These are phyloP conservation scores for Ophiocordyceps camponoti-rufipedis DNA, from an alignment of 2,329 filamentous ascomycete genomes.

Conservation along the genomic window DNA sequence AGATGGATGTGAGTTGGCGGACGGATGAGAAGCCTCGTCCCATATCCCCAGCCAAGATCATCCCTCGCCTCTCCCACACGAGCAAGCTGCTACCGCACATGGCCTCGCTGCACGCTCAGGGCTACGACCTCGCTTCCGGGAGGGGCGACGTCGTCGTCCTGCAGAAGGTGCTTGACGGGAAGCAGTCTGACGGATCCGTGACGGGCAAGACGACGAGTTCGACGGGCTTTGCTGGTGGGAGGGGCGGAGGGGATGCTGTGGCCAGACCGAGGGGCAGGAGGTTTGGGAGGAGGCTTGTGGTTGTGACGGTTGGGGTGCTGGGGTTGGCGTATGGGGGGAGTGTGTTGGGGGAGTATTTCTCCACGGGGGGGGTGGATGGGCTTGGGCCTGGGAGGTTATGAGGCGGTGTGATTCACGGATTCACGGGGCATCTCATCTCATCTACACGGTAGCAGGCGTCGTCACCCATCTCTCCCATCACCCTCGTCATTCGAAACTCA, in stretches of 20 bases:
- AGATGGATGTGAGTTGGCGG: constrained; percentile 41
- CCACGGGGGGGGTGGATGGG: constrained; percentile 25
- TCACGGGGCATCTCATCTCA: no score
- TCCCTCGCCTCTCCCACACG: constrained; percentile 42
- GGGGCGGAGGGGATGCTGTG: constrained; percentile 16
- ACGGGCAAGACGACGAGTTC: constrained; percentile 44
- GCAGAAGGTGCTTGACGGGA: constrained; percentile 31
- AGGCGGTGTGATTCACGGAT: no score
- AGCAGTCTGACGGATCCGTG: constrained; percentile 6
- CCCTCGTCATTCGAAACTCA: no score
- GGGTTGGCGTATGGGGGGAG: constrained; percentile 39
- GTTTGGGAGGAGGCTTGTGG: constrained; percentile 26
- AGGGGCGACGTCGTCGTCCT: constrained; percentile 47
- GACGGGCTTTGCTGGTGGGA: constrained; percentile 37
- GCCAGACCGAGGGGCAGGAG: constrained; percentile 8
- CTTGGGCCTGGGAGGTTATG: constrained; percentile 16
- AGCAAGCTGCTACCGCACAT: constrained; percentile 49
- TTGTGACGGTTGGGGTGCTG: constrained; percentile 35
- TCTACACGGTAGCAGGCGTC: no score
- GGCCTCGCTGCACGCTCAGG: constrained; percentile 34
- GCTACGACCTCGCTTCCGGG: constrained; percentile 49
- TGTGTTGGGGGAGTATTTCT: constrained; percentile 38
- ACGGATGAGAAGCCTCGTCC: constrained; percentile 28
- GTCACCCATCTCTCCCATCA: no score
- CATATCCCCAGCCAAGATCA: constrained; percentile 38